phyloP scores from a whole-genome alignment of 2,329 filamentous ascomycete species.

The Calcarisporium arbuscula region DNA sequence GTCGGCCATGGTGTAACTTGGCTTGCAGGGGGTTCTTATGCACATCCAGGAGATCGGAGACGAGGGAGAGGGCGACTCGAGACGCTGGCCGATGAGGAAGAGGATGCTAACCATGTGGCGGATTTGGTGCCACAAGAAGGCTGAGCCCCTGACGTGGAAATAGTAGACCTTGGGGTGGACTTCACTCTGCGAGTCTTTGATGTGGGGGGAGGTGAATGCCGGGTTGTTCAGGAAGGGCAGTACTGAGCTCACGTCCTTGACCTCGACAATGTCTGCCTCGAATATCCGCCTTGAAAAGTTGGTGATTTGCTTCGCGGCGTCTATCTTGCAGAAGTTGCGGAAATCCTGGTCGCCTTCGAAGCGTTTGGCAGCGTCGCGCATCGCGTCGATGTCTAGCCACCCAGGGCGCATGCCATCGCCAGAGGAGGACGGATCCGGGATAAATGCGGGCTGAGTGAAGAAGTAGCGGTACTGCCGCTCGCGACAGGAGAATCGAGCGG shows the following conservation, averaged over 20 bases:
- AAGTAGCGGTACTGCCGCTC: conserved; percentile 94
- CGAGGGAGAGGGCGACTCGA: conserved; percentile 70
- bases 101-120: conserved; percentile 87
- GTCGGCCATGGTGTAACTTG: conserved; percentile 83
- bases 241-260: conserved; percentile 46
- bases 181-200: conserved; percentile 7
- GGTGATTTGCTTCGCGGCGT: conserved; percentile 80
- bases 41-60: conserved; percentile 69
- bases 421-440: conserved; percentile 43
- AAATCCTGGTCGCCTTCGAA: conserved; percentile 89
- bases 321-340: conserved; percentile 93
- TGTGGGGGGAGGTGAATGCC: conserved; percentile 24
- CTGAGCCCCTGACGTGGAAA: conserved; percentile 82
- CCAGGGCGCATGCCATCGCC: conserved; percentile 47
- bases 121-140: conserved; percentile 98
- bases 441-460: conserved; percentile 89
- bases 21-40: conserved; percentile 64
- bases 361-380: conserved; percentile 73
- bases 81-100: conserved; percentile 86
- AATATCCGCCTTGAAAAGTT: conserved; percentile 78
- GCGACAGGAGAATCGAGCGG: conserved; percentile 85
- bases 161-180: conserved; percentile 66
- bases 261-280: conserved; percentile 70
- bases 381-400: conserved; percentile 81
- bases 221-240: conserved; percentile 47